phyloP scores from a whole-genome alignment of 768 basidiomycete genomes.

The Tylopilus felleus region DNA sequence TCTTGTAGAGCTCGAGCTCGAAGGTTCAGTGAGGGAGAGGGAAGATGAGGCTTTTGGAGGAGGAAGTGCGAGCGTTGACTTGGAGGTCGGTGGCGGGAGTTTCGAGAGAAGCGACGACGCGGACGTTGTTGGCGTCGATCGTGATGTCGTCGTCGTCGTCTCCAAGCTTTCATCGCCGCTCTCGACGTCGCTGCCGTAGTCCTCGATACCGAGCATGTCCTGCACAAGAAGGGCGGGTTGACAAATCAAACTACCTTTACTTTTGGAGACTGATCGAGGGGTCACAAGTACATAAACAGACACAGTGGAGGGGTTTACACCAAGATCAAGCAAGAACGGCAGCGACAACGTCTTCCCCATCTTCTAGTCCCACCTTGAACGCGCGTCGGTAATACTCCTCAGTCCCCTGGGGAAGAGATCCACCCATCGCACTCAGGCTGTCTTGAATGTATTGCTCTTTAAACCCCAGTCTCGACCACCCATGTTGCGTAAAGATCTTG shows the following conservation, averaged over 20 bases:
- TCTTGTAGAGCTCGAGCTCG: background rate
- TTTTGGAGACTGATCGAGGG: background rate
- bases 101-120: conserved; percentile 15
- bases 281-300: background rate
- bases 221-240: background rate
- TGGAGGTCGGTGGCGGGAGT: conserved; percentile 29
- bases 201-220: conserved; percentile 70
- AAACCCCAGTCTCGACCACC: conserved; percentile 56
- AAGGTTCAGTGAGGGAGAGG: conserved; percentile 29
- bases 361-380: conserved; percentile 14
- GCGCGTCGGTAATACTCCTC: conserved; percentile 10
- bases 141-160: background rate
- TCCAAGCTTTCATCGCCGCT: conserved; percentile 43
- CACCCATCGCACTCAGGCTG: conserved; percentile 27
- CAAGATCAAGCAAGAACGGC: conserved; percentile 3
- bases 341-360: conserved; percentile 13
- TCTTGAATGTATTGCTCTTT: conserved; percentile 57
- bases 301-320: background rate
- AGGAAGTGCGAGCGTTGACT: conserved; percentile 35
- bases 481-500: conserved; percentile 48
- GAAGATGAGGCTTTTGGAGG: conserved; percentile 32
- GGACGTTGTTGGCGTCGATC: conserved; percentile 1
- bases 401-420: conserved; percentile 4
- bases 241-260: background rate
- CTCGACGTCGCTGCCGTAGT: conserved; percentile 72